These are phyloP conservation scores for Alnus rubra DNA, from an alignment of 306 rosid species.

Conservation along the genomic window DNA sequence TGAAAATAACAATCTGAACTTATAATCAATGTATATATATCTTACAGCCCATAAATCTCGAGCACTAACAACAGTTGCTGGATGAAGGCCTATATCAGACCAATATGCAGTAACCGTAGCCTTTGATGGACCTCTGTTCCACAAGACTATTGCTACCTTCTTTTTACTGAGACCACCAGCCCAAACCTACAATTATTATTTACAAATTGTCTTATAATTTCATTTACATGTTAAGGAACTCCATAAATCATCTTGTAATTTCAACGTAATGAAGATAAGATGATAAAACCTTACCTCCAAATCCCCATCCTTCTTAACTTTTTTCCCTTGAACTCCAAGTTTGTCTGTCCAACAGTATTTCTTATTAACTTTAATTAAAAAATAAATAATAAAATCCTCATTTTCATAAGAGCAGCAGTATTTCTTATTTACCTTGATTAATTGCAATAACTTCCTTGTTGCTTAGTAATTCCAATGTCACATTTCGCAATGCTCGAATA, in stretches of 20 bases:
- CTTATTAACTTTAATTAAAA: slow-evolving; percentile 57
- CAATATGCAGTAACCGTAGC: slow-evolving; percentile 56
- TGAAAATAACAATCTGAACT: too few species aligned
- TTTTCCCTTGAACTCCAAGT: slow-evolving; percentile 72
- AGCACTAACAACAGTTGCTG: slow-evolving; percentile 41
- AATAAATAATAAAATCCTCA: too few species aligned
- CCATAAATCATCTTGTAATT: too few species aligned
- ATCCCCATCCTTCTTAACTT: slow-evolving; percentile 45
- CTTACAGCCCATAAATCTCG: slow-evolving; percentile 78
- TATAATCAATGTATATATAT: not conserved
- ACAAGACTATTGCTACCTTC: slow-evolving; percentile 53
- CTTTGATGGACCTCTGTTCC: slow-evolving; percentile 61
- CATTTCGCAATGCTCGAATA: slow-evolving; percentile 51
- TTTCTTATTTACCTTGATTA: slow-evolving; percentile 56
- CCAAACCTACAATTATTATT: slow-evolving; percentile 59
- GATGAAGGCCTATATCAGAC: slow-evolving; percentile 57
- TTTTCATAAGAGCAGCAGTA: not conserved
- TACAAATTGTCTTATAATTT: not conserved
- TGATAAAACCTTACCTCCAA: slow-evolving; percentile 55
- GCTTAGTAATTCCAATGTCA: slow-evolving; percentile 49
- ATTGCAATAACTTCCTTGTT: slow-evolving; percentile 70
- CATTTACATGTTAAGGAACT: not conserved
- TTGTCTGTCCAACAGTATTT: slow-evolving; percentile 36
- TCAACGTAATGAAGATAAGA: not conserved
- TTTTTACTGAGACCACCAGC: slow-evolving; percentile 62